A percentile compares a stretch with the other conserved stretches of the same genome.
Evolutionary conservation across 768 basidiomycete species (phyloP).

Genomic region (Trametes sanguinea): DNA sequence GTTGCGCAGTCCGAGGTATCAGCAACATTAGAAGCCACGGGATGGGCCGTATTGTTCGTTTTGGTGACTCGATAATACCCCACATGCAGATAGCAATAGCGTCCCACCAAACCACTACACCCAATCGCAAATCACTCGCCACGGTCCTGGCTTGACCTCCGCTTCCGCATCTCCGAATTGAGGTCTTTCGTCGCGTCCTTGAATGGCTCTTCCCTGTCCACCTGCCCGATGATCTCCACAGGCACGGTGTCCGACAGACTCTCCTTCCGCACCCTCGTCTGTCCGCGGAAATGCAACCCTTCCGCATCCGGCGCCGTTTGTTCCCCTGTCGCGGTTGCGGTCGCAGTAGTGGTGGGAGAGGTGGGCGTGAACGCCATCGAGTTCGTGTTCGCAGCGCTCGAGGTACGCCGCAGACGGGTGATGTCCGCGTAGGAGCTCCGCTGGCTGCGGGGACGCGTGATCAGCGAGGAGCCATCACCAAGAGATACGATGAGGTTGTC

Average conservation of each 20-base stretch:
- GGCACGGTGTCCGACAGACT: slow-evolving; percentile 67
- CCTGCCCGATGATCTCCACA: slow-evolving; percentile 61
- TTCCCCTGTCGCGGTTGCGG: slow-evolving; percentile 14
- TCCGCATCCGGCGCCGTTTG: slow-evolving; percentile 38
- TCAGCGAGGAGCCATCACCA: slow-evolving; percentile 45
- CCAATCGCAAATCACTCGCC: not conserved
- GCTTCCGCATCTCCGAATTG: slow-evolving; percentile 60
- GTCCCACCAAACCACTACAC: no score
- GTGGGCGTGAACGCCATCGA: slow-evolving; percentile 17
- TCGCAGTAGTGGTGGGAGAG: slow-evolving; percentile 5
- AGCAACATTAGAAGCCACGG: no score
- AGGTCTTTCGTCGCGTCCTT: slow-evolving; percentile 63
- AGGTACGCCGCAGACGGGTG: slow-evolving; percentile 49
- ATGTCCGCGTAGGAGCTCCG: slow-evolving; percentile 66
- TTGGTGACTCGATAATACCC: no score
- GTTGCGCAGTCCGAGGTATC: no score
- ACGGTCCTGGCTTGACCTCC: not conserved
- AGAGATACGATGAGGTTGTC: slow-evolving; percentile 77
- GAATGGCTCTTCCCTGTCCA: slow-evolving; percentile 61
- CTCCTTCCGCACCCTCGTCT: slow-evolving; percentile 50
- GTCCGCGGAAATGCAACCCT: slow-evolving; percentile 41
- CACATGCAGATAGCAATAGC: no score
- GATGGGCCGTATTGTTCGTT: no score
- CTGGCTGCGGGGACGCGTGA: slow-evolving; percentile 33
- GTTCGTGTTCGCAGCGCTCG: slow-evolving; percentile 64